Evolutionary conservation across 768 basidiomycete genomes (phyloP).

Genomic region (Antrodiella citrinella): DNA sequence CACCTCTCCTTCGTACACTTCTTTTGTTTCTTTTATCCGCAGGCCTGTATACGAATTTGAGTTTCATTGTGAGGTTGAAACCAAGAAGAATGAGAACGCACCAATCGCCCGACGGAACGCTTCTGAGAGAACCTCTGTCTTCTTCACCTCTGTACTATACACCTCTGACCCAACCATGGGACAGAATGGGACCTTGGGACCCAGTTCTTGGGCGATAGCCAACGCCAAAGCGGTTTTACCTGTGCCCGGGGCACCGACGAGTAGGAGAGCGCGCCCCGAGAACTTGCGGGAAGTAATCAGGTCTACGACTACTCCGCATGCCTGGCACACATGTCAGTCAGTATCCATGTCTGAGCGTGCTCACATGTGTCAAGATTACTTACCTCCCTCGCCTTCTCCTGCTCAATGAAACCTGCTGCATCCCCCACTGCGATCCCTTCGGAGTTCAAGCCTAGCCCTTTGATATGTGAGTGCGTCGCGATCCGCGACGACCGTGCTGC

Average conservation of each 20-base stretch:
- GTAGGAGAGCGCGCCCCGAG: conserved; percentile 84
- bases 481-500: conserved; percentile 69
- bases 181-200: conserved; percentile 93
- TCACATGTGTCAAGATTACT: conserved; percentile 11
- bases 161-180: conserved; percentile 99
- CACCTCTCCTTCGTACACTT: conserved; percentile 97
- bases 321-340: conserved; percentile 36
- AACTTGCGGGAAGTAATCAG: conserved; percentile 89
- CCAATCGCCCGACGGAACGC: conserved; percentile 93
- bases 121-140: conserved; percentile 96
- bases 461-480: conserved; percentile 93
- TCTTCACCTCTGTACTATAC: conserved; percentile 95
- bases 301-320: conserved; percentile 85
- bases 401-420: conserved; percentile 85
- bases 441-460: conserved; percentile 82
- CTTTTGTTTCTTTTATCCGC: conserved; percentile 98
- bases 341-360: neutral
- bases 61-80: neutral
- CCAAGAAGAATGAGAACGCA: conserved; percentile 30
- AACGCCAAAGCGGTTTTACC: conserved; percentile 96
- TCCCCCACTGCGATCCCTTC: conserved; percentile 74
- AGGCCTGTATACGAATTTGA: conserved; percentile 46
- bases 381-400: conserved; percentile 86
- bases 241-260: conserved; percentile 94
- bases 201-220: conserved; percentile 93